These are phyloP conservation scores for Leptosphaerulina australis DNA, from an alignment of 2,329 filamentous ascomycete genomes.

Conservation along the genomic window DNA sequence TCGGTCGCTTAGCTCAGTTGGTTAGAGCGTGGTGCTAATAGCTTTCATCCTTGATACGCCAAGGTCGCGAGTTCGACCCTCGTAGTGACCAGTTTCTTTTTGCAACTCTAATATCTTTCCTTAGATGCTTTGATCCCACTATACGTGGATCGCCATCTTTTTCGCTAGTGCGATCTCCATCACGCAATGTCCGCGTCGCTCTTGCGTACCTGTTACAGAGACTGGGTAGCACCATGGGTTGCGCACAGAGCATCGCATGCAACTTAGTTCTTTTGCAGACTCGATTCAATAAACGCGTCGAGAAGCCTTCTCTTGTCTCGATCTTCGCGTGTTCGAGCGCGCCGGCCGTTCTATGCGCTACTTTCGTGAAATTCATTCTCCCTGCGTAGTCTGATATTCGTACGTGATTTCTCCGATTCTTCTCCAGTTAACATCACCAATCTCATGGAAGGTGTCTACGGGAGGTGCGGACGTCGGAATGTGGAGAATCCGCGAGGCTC, in stretches of 20 bases:
- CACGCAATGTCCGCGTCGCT: no score
- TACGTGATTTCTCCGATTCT: background rate
- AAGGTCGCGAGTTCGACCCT: slow-evolving; percentile 30
- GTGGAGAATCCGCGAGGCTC: slow-evolving; percentile 5
- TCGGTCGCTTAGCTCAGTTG: slow-evolving; percentile 27
- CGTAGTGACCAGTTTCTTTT: slow-evolving; percentile 26
- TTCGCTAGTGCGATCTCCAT: no score
- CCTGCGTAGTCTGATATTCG: background rate
- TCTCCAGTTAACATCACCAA: background rate
- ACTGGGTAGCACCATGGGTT: no score
- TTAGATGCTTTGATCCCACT: no score
- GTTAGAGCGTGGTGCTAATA: slow-evolving; percentile 33
- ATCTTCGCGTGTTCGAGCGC: no score
- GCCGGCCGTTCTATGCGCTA: no score
- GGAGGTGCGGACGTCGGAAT: slow-evolving; percentile 12
- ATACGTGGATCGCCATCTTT: no score
- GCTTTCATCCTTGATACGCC: slow-evolving; percentile 20
- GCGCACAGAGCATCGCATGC: no score
- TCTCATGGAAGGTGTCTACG: slow-evolving; percentile 6
- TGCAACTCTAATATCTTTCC: background rate
- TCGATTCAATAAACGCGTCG: no score
- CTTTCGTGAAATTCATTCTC: background rate
- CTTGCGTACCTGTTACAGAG: no score
- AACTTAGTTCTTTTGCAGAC: no score
- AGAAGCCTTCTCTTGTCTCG: no score